Evolutionary conservation across 768 basidiomycete species (phyloP).

Genomic region (Suillus subalutaceus): DNA sequence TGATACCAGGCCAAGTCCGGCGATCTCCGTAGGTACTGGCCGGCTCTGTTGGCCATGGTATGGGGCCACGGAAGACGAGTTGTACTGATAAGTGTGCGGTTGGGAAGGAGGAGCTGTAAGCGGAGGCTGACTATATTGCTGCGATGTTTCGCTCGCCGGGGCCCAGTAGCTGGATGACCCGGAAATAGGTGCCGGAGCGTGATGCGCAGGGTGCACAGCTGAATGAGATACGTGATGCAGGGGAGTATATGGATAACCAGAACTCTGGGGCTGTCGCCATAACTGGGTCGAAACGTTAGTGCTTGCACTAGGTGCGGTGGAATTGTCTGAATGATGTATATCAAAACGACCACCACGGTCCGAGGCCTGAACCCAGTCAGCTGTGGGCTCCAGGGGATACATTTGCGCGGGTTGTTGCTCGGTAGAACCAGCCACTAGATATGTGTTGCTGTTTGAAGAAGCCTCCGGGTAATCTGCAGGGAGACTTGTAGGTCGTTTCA

Average conservation of each 20-base stretch:
- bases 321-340: background rate
- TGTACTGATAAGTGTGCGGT: constrained; percentile 25
- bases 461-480: constrained; percentile 2
- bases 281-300: constrained; percentile 14
- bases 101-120: constrained; percentile 12
- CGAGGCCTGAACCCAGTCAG: constrained; percentile 7
- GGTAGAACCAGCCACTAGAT: background rate
- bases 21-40: constrained; percentile 47
- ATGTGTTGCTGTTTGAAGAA: background rate
- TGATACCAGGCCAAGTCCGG: constrained; percentile 62
- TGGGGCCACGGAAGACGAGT: constrained; percentile 12
- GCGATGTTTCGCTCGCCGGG: constrained; percentile 11
- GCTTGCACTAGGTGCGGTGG: background rate
- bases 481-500: constrained; percentile 37
- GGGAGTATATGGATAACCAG: constrained; percentile 31
- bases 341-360: background rate
- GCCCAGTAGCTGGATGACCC: constrained; percentile 22
- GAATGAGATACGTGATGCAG: constrained; percentile 19
- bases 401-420: background rate
- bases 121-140: constrained; percentile 15
- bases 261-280: constrained; percentile 32
- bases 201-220: constrained; percentile 21
- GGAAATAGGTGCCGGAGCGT: constrained; percentile 21
- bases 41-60: constrained; percentile 17
- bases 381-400: background rate